Evolutionary conservation across 2,329 filamentous ascomycete species (phyloP), one percentile per base, ranked within the genome.

Genomic region (Pseudocercospora cruenta): DNA sequence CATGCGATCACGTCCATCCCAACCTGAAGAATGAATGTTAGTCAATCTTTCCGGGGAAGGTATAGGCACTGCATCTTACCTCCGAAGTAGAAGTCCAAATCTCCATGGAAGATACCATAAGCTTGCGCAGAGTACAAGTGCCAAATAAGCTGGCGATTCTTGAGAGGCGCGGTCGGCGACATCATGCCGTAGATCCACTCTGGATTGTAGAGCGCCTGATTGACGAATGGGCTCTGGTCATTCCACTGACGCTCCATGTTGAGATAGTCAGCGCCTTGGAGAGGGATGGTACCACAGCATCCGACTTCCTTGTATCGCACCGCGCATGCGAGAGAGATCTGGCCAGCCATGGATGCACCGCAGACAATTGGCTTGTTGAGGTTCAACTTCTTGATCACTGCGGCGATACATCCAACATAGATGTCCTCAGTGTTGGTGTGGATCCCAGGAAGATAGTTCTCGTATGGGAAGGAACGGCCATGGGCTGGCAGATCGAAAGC

Each of bases 141-240:
- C 82, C 82, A 85, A 67, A 85, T 79, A 31, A 85, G 78, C 62
- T 82, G 78, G 68, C 72, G 73, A 79, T 83, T 82, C 7, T 75
- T 77, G 9, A 76, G 71, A 0, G 82, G 82, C 10, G 82, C 78
- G 3, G 80, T 82, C 0, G 82, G 82, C 4, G 79, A 78, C 78
- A 83, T 82, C 81, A 83, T 82, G 64, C 82, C 81, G 62, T 83
- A 84, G 65, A 83, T 77, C 81, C 81, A 83, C 65, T 85, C 82
- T 0, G 73, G 73, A 36, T 71, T 71, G 73, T 80, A 84, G 0
- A 84, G 71, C 1, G 81, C 74, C 67, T 84, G 82, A 57, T 84
- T 84, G 21, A 83, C 78, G 49, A 81, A 79, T 3, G 82, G 82
- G 1, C 79, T 81, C 22, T 78, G 81, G 68, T 84, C 83, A 65